phyloP scores from a whole-genome alignment of 192 early-diverging fungal genomes.

The Helicostylum pulchrum region DNA sequence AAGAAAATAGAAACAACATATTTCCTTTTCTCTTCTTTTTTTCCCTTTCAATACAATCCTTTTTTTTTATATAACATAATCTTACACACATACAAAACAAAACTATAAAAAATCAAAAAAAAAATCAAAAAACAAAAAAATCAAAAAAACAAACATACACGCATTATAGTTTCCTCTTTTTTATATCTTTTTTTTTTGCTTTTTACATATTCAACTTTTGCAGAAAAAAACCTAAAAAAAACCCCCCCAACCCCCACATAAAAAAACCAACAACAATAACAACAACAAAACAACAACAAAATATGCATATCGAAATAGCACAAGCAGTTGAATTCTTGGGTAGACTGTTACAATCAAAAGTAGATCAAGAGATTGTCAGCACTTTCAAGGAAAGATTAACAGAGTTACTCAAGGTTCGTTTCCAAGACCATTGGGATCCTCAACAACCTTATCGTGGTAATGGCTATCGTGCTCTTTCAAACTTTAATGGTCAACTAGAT shows the following conservation, averaged over 20 bases:
- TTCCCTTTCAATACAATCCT: not conserved
- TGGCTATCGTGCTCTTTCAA: constrained; percentile 73
- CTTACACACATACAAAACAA: not conserved
- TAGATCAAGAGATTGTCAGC: constrained; percentile 25
- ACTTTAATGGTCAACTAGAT: constrained; percentile 68
- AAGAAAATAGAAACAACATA: not conserved
- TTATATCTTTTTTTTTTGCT: too few relatives aligned
- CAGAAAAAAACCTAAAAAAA: not conserved
- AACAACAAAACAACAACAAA: not conserved
- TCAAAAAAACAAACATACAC: not conserved
- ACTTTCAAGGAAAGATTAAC: constrained; percentile 53
- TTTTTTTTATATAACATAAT: not conserved
- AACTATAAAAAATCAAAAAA: not conserved
- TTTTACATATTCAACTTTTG: too few relatives aligned
- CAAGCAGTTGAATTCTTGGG: constrained; percentile 40
- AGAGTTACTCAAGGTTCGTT: constrained; percentile 53
- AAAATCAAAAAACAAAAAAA: not conserved
- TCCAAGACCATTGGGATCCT: constrained; percentile 71
- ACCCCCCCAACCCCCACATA: too few relatives aligned
- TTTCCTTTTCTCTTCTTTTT: not conserved
- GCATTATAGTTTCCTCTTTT: too few relatives aligned
- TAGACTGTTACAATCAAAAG: constrained; percentile 28
- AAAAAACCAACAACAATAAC: not conserved
- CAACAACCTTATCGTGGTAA: constrained; percentile 65
- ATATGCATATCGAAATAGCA: constrained; percentile 40